Percentiles rank a stretch among this genome's conserved stretches.
Evolutionary conservation across 2,329 filamentous ascomycete genomes (phyloP).

Genomic region (Venturia effusa): DNA sequence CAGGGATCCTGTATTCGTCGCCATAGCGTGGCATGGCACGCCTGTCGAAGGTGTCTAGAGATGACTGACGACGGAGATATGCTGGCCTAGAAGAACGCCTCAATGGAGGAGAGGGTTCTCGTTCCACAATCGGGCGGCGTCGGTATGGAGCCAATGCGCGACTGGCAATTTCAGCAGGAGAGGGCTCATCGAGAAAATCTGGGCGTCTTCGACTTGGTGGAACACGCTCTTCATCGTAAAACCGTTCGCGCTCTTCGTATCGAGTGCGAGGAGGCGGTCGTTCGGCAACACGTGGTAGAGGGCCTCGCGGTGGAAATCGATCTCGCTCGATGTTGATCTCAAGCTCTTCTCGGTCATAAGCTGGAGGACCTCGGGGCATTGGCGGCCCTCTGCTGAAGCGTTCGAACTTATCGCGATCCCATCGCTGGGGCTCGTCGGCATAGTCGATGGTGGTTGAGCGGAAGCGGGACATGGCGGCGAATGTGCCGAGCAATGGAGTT

Average conservation of each 20-base stretch:
- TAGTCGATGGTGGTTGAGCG: constrained; percentile 5
- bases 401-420: constrained; percentile 41
- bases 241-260: constrained; percentile 42
- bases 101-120: constrained; percentile 45
- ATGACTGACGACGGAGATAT: constrained; percentile 72
- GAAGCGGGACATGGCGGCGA: constrained; percentile 8
- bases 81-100: constrained; percentile 49
- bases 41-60: constrained; percentile 81
- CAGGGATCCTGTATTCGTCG: constrained; percentile 54
- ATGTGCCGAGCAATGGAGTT: not conserved
- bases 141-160: constrained; percentile 48
- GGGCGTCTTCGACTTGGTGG: constrained; percentile 27
- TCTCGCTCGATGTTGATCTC: constrained; percentile 34
- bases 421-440: constrained; percentile 19
- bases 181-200: constrained; percentile 37
- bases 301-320: constrained; percentile 27
- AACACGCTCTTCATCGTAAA: constrained; percentile 45
- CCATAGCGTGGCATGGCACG: constrained; percentile 48
- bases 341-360: constrained; percentile 20
- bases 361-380: constrained; percentile 3
- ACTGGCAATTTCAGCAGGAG: constrained; percentile 35
- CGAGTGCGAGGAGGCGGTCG: constrained; percentile 32
- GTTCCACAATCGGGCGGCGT: constrained; percentile 46
- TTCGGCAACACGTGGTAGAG: constrained; percentile 31
- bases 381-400: constrained; percentile 24